Percentiles rank a stretch among this genome's conserved stretches.
Evolutionary conservation across 345 rosid species (phyloP).

Genomic region (Clausena lansium): DNA sequence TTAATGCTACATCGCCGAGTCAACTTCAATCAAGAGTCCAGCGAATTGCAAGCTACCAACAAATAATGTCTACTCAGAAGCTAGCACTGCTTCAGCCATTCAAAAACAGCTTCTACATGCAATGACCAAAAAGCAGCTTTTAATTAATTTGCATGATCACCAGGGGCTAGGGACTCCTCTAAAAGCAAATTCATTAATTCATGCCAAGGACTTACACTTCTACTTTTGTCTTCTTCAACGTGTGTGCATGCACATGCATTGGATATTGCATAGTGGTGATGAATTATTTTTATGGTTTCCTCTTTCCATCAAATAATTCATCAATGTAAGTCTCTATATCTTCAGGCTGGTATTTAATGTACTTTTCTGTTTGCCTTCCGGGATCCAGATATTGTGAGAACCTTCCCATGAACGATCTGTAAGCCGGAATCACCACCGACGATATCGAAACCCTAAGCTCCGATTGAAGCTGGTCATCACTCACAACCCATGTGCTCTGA

Average conservation of each 20-base stretch:
- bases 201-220: not conserved
- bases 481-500: slow-evolving; percentile 82
- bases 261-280: not conserved
- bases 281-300: slow-evolving; percentile 35
- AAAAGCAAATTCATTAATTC: not conserved
- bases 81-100: not conserved
- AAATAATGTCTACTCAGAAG: not conserved
- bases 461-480: slow-evolving; percentile 86
- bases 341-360: slow-evolving; percentile 80
- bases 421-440: slow-evolving; percentile 76
- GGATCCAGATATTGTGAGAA: slow-evolving; percentile 66
- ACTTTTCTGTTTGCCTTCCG: slow-evolving; percentile 87
- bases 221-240: slow-evolving; percentile 2
- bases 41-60: not conserved
- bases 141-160: not conserved
- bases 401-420: slow-evolving; percentile 76
- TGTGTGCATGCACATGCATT: not conserved
- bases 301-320: slow-evolving; percentile 81
- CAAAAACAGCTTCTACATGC: not conserved
- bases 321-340: slow-evolving; percentile 82
- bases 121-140: not conserved
- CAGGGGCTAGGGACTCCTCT: not conserved
- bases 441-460: slow-evolving; percentile 90
- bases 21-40: not conserved
- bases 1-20: not conserved